Evolutionary conservation across 2,329 filamentous ascomycete species (phyloP), one percentile per base, ranked within the genome.

Genomic region (Aspergillus fumigatiaffinis): DNA sequence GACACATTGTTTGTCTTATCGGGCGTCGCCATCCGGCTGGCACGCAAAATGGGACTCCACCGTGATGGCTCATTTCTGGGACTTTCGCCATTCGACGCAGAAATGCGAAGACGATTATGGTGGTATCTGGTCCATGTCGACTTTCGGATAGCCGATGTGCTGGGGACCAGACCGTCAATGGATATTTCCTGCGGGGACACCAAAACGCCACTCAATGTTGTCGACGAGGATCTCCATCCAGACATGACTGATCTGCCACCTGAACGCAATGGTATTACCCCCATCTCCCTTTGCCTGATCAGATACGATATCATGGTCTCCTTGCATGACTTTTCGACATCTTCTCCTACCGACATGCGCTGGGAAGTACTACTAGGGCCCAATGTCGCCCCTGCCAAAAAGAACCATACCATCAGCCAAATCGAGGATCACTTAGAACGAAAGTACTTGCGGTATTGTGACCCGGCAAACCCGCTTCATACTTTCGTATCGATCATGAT

Each of bases 101-200:
- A 90, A 72, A 81, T 87, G 69, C 81, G 87, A 10, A 80, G 87
- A 52, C 80, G 87, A 46, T 73, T 90, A 3, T 90, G 87, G 87
- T 90, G 87, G 87, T 83, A 85, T 52, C 77, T 91, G 14, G 80
- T 87, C 32, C 79, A 83, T 20, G 87, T 89, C 59, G 88, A 91
- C 69, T 80, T 82, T 58, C 84, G 87, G 17, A 82, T 89, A 35
- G 82, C 85, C 52, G 87, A 90, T 66, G 82, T 89, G 70, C 82
- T 84, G 7, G 82, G 84, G 51, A 84, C 64, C 25, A 38, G 46
- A 72, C 70, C 52, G 38, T 56, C 61, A 58, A 74, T 28, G 64
- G 7, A 60, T 59, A 14, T 63, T 60, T 2, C 56, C 46, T 23
- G 55, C 20, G 44, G 54, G 1, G 63, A 68, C 17, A 61, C 56